Evolutionary conservation across 805 yeast genomes (phyloP).

Genomic region (Saccharomycopsis javanensis): DNA sequence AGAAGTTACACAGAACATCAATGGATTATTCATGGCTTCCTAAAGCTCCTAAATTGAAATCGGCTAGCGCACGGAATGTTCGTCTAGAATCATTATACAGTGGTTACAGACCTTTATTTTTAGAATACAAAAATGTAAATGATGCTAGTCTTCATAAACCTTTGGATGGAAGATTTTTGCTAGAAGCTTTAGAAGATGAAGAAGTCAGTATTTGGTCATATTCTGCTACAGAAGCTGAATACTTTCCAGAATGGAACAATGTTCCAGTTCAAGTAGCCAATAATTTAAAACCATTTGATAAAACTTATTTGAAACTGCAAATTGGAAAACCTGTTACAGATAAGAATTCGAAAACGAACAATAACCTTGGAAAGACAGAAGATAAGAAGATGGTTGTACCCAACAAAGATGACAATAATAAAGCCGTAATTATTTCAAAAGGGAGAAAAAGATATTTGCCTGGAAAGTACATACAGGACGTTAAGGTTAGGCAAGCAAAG

Average conservation of each 20-base stretch:
- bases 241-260: conserved; percentile 17
- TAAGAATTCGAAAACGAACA: background rate
- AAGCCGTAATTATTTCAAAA: background rate
- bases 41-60: conserved; percentile 17
- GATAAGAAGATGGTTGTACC: background rate
- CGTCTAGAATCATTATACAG: conserved; percentile 12
- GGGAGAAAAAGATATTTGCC: conserved; percentile 15
- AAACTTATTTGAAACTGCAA: background rate
- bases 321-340: background rate
- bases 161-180: background rate
- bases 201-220: conserved; percentile 15
- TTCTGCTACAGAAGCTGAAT: conserved; percentile 16
- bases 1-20: background rate
- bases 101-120: conserved; percentile 18
- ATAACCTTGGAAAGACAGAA: too few relatives aligned
- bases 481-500: conserved; percentile 5
- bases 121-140: conserved; percentile 5
- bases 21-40: conserved; percentile 16
- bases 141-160: background rate
- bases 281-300: conserved; percentile 12
- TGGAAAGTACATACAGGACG: conserved; percentile 2
- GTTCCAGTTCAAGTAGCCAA: conserved; percentile 13
- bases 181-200: conserved; percentile 5
- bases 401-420: background rate
- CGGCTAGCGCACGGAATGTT: conserved; percentile 9